Percentiles rank a stretch among this genome's conserved stretches.
phyloP scores from a whole-genome alignment of 208 protist genomes.

The Zelonia costaricensis region DNA sequence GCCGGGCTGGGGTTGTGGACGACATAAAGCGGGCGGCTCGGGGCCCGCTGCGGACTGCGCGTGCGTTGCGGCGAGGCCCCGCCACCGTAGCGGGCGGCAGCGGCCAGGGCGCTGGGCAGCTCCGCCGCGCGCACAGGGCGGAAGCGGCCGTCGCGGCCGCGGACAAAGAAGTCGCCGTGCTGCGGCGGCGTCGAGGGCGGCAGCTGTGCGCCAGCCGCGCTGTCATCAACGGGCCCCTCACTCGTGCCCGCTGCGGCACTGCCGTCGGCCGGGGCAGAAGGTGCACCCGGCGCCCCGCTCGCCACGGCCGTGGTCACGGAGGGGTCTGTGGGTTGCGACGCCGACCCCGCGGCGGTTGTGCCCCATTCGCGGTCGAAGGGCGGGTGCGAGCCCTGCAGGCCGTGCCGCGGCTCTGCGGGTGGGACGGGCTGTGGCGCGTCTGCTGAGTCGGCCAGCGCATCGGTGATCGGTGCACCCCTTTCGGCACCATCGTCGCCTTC shows the following conservation, averaged over 20 bases:
- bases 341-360: background rate
- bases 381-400: background rate
- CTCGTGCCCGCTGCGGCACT: no score
- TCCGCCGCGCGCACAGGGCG: conserved; percentile 17
- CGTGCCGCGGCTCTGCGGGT: background rate
- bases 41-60: background rate
- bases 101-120: conserved; percentile 2
- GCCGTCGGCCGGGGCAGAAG: no score
- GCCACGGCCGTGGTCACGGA: no score
- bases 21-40: conserved; percentile 16
- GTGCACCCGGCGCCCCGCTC: no score
- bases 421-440: background rate
- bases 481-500: no score
- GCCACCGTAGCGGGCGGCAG: background rate
- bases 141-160: conserved; percentile 10
- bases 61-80: background rate
- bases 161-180: conserved; percentile 27
- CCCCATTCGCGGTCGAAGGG: background rate
- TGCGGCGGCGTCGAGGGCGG: conserved; percentile 1
- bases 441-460: no score
- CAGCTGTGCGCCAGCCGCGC: background rate
- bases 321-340: no score
- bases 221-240: no score
- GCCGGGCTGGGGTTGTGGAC: conserved; percentile 15
- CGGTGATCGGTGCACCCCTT: no score